A percentile compares a stretch with the other conserved stretches of the same genome.
Conservation (phyloP, 2,329 filamentous ascomycete genomes). For the Talaromyces sp. region DNA sequence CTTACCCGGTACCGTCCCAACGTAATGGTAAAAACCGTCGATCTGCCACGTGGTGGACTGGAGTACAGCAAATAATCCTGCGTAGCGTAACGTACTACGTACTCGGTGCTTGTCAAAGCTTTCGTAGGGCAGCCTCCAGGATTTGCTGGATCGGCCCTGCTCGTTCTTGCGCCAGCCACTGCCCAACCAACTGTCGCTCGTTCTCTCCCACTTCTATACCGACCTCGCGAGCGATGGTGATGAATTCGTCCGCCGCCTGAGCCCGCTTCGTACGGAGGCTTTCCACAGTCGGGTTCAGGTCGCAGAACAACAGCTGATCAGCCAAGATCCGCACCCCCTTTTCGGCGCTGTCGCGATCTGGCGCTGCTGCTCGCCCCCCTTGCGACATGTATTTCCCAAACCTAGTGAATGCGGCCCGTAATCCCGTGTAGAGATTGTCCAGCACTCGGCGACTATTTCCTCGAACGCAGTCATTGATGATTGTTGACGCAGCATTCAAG, state of each 20-base stretch:
- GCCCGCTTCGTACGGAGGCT: slow-evolving; percentile 32
- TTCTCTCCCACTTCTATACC: slow-evolving; percentile 13
- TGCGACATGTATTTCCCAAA: slow-evolving; percentile 21
- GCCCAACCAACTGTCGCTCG: slow-evolving; percentile 18
- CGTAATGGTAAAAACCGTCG: slow-evolving; percentile 4
- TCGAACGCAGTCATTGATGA: slow-evolving; percentile 24
- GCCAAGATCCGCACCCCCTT: slow-evolving; percentile 22
- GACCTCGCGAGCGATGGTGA: slow-evolving; percentile 20
- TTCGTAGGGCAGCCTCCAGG: slow-evolving; percentile 26
- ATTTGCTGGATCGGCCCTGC: slow-evolving; percentile 30
- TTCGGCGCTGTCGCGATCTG: slow-evolving; percentile 20
- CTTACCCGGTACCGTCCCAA: slow-evolving; percentile 5
- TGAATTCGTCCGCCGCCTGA: slow-evolving; percentile 27
- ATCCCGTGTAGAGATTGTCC: slow-evolving; percentile 28
- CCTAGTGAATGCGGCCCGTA: slow-evolving; percentile 26
- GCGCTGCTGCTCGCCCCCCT: slow-evolving; percentile 10
- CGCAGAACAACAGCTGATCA: slow-evolving; percentile 23
- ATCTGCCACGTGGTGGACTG: slow-evolving; percentile 13
- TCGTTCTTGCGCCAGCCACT: slow-evolving; percentile 35
- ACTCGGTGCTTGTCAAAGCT: slow-evolving; percentile 2
- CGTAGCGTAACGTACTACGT: neutral
- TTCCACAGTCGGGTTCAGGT: slow-evolving; percentile 31
- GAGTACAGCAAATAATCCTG: neutral
- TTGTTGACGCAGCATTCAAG: slow-evolving; percentile 22
- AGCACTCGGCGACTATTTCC: slow-evolving; percentile 30